Evolutionary conservation across 495 filamentous ascomycete genomes (phyloP).

Genomic region (Aspergillus olivimuriae): DNA sequence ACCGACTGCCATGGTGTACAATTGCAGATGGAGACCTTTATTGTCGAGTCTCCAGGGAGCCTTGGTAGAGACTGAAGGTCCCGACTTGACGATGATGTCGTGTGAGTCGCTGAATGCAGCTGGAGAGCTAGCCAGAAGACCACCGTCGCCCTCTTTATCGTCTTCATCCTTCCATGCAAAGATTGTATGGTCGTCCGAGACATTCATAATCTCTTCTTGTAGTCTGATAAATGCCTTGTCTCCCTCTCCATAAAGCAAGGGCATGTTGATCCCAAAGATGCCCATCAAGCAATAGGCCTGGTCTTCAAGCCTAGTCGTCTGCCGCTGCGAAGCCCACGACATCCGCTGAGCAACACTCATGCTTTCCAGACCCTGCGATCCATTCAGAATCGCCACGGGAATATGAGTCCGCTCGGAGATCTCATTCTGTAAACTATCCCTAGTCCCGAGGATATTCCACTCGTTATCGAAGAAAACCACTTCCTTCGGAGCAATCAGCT

Average conservation of each 20-base stretch:
- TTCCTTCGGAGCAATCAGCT: slow-evolving; percentile 8
- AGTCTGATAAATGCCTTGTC: slow-evolving; percentile 23
- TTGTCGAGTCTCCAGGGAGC: background rate
- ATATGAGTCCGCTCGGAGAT: slow-evolving; percentile 17
- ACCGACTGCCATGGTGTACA: background rate
- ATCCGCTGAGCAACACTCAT: background rate
- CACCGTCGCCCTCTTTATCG: slow-evolving; percentile 1
- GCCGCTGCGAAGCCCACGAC: background rate
- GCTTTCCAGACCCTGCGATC: background rate
- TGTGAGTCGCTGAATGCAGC: slow-evolving; percentile 8
- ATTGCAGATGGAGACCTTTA: slow-evolving; percentile 2
- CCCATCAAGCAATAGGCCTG: background rate
- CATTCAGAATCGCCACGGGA: background rate
- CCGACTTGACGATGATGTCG: slow-evolving; percentile 3
- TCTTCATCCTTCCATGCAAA: slow-evolving; percentile 13
- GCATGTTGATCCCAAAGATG: background rate
- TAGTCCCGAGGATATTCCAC: slow-evolving; percentile 20
- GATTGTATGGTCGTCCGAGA: slow-evolving; percentile 14
- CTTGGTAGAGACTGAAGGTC: background rate
- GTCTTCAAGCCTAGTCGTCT: background rate
- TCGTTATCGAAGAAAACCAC: slow-evolving; percentile 15
- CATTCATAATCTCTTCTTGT: slow-evolving; percentile 24
- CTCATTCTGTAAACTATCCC: slow-evolving; percentile 1
- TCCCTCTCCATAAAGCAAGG: slow-evolving; percentile 33
- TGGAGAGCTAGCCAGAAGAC: slow-evolving; percentile 10